Evolutionary conservation across 2,329 filamentous ascomycete species (phyloP), one percentile per base, ranked within the genome.

Genomic region (Phoma sp.): DNA sequence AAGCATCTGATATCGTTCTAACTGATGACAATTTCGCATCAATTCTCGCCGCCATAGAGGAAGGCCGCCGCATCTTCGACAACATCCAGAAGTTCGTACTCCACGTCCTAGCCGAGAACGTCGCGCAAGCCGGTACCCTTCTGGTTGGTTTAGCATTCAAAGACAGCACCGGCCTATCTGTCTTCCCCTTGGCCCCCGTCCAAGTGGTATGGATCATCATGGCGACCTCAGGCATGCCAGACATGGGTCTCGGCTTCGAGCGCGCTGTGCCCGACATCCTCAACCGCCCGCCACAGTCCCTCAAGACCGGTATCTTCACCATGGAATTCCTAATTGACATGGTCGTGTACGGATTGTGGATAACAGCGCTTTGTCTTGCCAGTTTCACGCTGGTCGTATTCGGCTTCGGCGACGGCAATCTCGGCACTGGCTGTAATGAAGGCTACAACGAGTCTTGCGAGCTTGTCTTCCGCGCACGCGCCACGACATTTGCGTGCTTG

Each of bases 191-290:
- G 39, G 86, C 90, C 0, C 91, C 92, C 0, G 86, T 96, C 9
- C 88, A 96, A 66, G 93, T 96, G 59, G 83, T 96, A 55, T 96
- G 91, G 91, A 91, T 96, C 73, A 96, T 96, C 75, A 93, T 96
- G 89, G 84, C 95, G 50, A 96, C 92, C 0, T 93, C 90, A 36
- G 90, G 88, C 6, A 86, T 95, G 73, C 53, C 53, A 1, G 92
- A 93, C 54, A 95, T 96, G 78, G 92, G 91, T 38, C 84, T 96
- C 1, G 91, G 91, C 18, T 88, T 91, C 62, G 91, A 96, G 74
- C 78, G 82, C 39, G 90, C 90, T 0, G 85, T 87, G 0, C 82
- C 84, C 2, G 89, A 93, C 68, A 87, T 96, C 57, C 91, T 96
- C 84, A 79, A 83, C 59, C 87, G 91, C 47, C 90, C 90, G 7